These are phyloP conservation scores for Curvularia lunata DNA, from an alignment of 2,329 filamentous ascomycete species.

Conservation along the genomic window DNA sequence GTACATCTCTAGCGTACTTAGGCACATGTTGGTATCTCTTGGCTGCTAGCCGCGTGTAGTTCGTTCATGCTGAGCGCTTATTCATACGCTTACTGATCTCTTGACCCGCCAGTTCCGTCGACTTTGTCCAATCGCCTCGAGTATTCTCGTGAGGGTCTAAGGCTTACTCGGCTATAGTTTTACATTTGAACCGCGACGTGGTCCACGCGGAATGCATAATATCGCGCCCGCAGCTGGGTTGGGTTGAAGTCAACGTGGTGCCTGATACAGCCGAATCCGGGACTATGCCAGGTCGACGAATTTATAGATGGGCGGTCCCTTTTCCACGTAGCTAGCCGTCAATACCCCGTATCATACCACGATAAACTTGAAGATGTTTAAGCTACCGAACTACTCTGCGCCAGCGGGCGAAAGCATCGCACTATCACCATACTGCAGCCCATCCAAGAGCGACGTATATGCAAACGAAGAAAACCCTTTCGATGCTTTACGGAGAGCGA, in stretches of 20 bases:
- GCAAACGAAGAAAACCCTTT: conserved; percentile 4
- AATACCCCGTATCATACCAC: neutral
- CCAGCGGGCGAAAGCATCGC: neutral
- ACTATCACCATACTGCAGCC: conserved; percentile 1
- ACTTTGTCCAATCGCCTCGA: conserved; percentile 3
- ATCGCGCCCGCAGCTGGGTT: neutral
- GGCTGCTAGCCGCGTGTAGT: conserved; percentile 1
- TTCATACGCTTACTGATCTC: conserved; percentile 15
- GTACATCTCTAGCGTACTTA: neutral
- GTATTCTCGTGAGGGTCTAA: neutral
- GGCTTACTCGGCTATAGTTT: neutral
- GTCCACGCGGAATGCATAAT: neutral
- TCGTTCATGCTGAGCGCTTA: conserved; percentile 12
- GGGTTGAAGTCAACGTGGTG: neutral
- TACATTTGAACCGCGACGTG: neutral
- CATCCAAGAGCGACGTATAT: neutral
- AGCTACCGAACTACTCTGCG: neutral
- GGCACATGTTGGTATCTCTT: neutral
- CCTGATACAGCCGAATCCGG: conserved; percentile 4
- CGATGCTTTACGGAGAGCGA: neutral
- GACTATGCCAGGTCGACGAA: neutral
- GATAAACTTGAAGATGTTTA: neutral
- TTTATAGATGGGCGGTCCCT: neutral
- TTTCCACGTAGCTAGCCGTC: neutral
- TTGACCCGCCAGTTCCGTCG: conserved; percentile 3